Evolutionary conservation across 2,329 filamentous ascomycete genomes (phyloP), one percentile per base, ranked within the genome.

Genomic region (Neopestalotiopsis sp.): DNA sequence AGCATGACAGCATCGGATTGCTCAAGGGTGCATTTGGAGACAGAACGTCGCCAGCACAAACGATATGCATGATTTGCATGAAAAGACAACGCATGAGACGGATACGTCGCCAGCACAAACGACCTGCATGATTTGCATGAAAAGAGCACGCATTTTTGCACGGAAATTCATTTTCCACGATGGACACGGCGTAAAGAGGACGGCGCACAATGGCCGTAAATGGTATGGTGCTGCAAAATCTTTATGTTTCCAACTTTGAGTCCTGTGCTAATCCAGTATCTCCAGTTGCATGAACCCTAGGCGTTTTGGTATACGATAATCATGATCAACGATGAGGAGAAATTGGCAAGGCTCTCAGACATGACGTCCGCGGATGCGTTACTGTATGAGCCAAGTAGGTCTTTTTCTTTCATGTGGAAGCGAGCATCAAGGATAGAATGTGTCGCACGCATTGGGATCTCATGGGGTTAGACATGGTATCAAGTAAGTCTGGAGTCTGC

Each of bases 1-100:
- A 76, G 78, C 74, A 79, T 42, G 79, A 81, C 76, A 64, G 70
- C 30, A 72, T 78, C 80, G 59, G 81, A 77, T 74, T 76, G 79
- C 75, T 66, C 49, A 69, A 68, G 66, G 38, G 59, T 65, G 24
- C 24, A 28, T 28, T 28, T 28, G 24, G 24, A 28, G 24, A 28
- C 24, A 28, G 24, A 28, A 71, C 71, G 69, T 74, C 56, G 71
- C 73, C 67, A 69, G 32, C 20, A 64, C 34, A 32, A 64, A 42
- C 17, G 32, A 24, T 32, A 34, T 56, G 49, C 64, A 65, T 65
- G 49, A 66, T 56, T 58, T 40, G 62, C 62, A 40, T 30, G 38
- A 65, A 40, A 38, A 20, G 7, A 24, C 24, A 24, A 24, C 24
- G 24, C 24, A 24, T 24, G 24, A 24, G 24, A 24, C 24, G 24